Percentiles rank a stretch among this genome's conserved stretches.
Evolutionary conservation across 805 yeast species (phyloP).

Genomic region (Limtongia smithiae): DNA sequence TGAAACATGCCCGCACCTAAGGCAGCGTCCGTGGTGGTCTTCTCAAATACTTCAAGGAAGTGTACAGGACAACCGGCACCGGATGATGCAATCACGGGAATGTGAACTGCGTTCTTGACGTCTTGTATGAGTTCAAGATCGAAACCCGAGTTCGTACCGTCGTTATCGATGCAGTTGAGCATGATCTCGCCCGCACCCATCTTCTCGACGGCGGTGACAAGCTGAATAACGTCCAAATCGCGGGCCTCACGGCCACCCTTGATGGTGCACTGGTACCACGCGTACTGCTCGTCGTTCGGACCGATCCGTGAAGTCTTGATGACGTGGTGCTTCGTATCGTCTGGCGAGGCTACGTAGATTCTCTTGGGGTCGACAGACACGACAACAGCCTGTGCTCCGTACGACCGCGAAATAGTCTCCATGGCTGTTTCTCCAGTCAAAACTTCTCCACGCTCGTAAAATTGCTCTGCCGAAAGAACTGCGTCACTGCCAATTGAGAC

Average conservation of each 20-base stretch:
- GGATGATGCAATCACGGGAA: conserved; percentile 95
- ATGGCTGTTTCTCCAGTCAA: conserved; percentile 81
- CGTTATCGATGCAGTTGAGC: conserved; percentile 92
- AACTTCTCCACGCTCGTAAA: conserved; percentile 52
- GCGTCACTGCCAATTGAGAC: conserved; percentile 98
- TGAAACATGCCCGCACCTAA: conserved; percentile 99
- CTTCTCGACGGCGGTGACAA: conserved; percentile 82
- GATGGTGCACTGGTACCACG: conserved; percentile 93
- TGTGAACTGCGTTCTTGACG: conserved; percentile 67
- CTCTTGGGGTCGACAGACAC: conserved; percentile 97
- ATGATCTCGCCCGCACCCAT: conserved; percentile 96
- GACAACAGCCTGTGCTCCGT: conserved; percentile 96
- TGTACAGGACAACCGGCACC: conserved; percentile 96
- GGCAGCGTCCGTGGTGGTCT: conserved; percentile 90
- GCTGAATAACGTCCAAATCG: conserved; percentile 87
- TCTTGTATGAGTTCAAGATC: conserved; percentile 81
- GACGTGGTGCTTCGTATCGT: conserved; percentile 57
- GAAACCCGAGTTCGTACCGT: conserved; percentile 92
- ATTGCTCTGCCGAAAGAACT: conserved; percentile 83
- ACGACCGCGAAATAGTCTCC: conserved; percentile 85
- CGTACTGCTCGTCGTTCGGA: conserved; percentile 83
- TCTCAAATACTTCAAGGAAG: conserved; percentile 78
- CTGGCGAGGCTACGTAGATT: conserved; percentile 64
- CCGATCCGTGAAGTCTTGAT: conserved; percentile 66
- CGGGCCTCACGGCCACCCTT: conserved; percentile 93